Percentiles rank a stretch among this genome's conserved stretches.
These are phyloP conservation scores for Pseudozyma sp. DNA, from an alignment of 1,284 basidiomycete species.

Conservation along the genomic window DNA sequence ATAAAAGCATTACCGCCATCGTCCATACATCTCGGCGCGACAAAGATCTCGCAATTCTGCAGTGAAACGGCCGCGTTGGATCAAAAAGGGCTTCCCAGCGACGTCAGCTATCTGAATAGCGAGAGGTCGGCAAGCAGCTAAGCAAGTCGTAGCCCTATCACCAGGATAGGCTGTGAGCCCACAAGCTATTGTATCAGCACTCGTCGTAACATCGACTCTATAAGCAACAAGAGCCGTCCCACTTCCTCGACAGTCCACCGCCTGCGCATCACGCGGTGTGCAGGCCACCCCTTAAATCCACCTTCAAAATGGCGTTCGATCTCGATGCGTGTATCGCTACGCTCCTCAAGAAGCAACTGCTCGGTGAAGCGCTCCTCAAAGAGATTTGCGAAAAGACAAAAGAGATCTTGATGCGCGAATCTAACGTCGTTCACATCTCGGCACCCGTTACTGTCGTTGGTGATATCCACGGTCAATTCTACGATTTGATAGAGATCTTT, in stretches of 20 bases:
- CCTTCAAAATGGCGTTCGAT: conserved; percentile 62
- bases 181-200: too few species aligned
- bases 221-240: too few species aligned
- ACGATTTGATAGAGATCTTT: conserved; percentile 99
- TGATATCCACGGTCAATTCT: conserved; percentile 98
- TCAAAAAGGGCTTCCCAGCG: too few species aligned
- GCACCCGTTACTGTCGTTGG: conserved; percentile 99
- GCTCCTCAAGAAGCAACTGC: conserved; percentile 67
- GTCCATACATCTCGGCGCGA: too few species aligned
- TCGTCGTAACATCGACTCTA: too few species aligned
- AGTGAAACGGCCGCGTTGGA: too few species aligned
- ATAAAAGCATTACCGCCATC: too few species aligned
- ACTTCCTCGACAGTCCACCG: neutral
- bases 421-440: conserved; percentile 96
- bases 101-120: too few species aligned
- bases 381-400: conserved; percentile 69
- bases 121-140: too few species aligned
- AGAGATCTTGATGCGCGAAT: conserved; percentile 93
- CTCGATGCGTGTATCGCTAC: conserved; percentile 68
- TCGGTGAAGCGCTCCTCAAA: conserved; percentile 65
- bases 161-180: too few species aligned
- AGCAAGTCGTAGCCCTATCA: too few species aligned
- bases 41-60: too few species aligned
- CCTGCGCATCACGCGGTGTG: conserved; percentile 4
- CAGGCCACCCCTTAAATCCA: neutral